These are phyloP conservation scores for Teunomyces tritomae DNA, from an alignment of 805 yeast genomes.

Conservation along the genomic window DNA sequence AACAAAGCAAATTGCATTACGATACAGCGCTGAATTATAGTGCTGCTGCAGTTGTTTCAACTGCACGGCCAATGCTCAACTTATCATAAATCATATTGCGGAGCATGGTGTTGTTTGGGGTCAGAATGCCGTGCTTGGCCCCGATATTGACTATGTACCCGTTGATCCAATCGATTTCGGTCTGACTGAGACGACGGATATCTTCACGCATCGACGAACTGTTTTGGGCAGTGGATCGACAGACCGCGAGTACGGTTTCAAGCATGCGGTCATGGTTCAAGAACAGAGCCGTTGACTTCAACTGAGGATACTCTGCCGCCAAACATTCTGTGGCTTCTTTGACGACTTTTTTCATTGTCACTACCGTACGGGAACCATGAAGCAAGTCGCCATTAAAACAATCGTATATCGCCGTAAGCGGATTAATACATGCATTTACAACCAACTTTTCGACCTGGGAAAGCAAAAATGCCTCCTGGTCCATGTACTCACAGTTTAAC, in stretches of 20 bases:
- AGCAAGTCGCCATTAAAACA: slow-evolving; percentile 75
- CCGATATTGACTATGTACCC: slow-evolving; percentile 72
- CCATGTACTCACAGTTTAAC: slow-evolving; percentile 25
- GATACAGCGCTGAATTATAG: not conserved
- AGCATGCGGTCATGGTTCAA: slow-evolving; percentile 33
- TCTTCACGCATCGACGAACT: slow-evolving; percentile 75
- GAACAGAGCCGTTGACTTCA: slow-evolving; percentile 22
- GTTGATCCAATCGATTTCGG: slow-evolving; percentile 82
- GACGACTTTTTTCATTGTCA: slow-evolving; percentile 41
- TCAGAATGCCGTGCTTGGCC: slow-evolving; percentile 35
- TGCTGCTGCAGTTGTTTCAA: slow-evolving; percentile 18
- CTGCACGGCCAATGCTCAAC: slow-evolving; percentile 26
- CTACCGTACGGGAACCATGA: slow-evolving; percentile 30
- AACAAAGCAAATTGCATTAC: slow-evolving; percentile 21
- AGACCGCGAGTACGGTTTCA: slow-evolving; percentile 31
- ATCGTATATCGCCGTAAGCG: slow-evolving; percentile 74
- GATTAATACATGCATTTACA: slow-evolving; percentile 81
- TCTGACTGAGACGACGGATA: slow-evolving; percentile 47
- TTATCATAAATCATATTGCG: slow-evolving; percentile 43
- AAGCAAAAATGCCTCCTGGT: slow-evolving; percentile 47
- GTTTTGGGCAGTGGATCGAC: slow-evolving; percentile 49
- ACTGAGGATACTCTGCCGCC: slow-evolving; percentile 21
- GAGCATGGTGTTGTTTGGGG: slow-evolving; percentile 49
- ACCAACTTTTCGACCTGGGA: slow-evolving; percentile 71
- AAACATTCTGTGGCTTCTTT: slow-evolving; percentile 46